Base-by-base conservation (phyloP, 2,329 filamentous ascomycete species). In the Fusarium hainanense region DNA sequence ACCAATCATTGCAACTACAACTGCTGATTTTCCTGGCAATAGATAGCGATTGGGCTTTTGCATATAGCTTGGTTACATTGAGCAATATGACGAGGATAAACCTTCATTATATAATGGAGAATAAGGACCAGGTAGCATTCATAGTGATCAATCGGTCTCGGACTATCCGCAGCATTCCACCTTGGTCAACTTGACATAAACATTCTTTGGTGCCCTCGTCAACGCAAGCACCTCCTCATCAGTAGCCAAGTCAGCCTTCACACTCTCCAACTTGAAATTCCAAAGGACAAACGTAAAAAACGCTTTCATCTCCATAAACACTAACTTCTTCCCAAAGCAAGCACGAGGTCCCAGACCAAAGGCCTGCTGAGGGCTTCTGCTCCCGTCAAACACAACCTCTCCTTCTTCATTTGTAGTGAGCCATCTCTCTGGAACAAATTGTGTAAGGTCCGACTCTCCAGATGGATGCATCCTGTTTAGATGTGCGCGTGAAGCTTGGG, bases 381-480 rank as follows among this genome's bases (percentile, higher is more conserved):
- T 28, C 11, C 27, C 27, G 27, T 28, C 27, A 28, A 28, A 28
- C 27, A 28, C 27, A 28, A 12, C 11, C 27, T 28, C 11, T 12
- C 27, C 27, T 3, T 55, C 27, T 25, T 57, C 70, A 0, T 37
- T 13, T 1, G 58, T 74, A 46, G 51, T 57, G 1, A 82, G 71
- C 81, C 81, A 82, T 7, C 79, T 66, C 58, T 82, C 80, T 0
- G 81, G 80, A 23, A 71, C 54, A 46, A 81, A 83, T 1, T 62
- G 44, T 28, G 27, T 28, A 5, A 28, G 11, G 40, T 69, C 74
- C n/a, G 44, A 62, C 34, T 77, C 66, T 5, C 77, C 77, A 72
- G 47, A 75, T 42, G n/a, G 43, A 23, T 59, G 49, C 4, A 44
- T 54, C 21, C 23, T 67, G 23, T 49, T 40, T 34, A 56, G 58